These are phyloP conservation scores for Neurospora sp. DNA, from an alignment of 495 filamentous ascomycete genomes.

Conservation along the genomic window DNA sequence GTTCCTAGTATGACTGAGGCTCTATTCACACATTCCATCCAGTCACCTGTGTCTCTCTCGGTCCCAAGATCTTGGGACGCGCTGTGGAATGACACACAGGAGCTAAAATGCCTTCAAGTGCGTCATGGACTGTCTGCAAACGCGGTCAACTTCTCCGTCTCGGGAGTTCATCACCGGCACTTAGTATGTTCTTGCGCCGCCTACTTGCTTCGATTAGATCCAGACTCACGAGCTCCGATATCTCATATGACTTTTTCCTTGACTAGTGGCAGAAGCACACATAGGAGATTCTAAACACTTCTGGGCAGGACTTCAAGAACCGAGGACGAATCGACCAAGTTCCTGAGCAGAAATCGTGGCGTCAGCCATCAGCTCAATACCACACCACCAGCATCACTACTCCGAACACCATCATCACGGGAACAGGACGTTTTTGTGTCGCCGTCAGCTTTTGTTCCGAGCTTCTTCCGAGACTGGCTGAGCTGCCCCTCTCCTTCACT, in stretches of 20 bases:
- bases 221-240: not conserved
- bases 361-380: not conserved
- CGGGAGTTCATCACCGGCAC: not conserved
- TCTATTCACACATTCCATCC: not conserved
- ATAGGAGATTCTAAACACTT: not conserved
- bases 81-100: not conserved
- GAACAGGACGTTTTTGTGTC: not conserved
- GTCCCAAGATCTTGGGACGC: not conserved
- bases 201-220: not conserved
- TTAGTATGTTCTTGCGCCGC: not conserved
- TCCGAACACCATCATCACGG: not conserved
- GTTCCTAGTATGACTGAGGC: not conserved
- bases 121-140: not conserved
- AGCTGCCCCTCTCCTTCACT: not conserved
- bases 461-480: not conserved
- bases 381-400: not conserved
- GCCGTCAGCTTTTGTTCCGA: not conserved
- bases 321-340: not conserved
- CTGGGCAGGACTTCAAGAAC: not conserved
- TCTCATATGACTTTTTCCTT: not conserved
- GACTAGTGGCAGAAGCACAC: not conserved
- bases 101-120: not conserved
- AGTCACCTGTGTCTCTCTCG: not conserved
- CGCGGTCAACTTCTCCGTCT: not conserved
- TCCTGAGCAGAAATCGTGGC: not conserved